A percentile compares a stretch with the other conserved stretches of the same genome.
Evolutionary conservation across 768 basidiomycete species (phyloP).

Genomic region (Filobasidium wieringae): DNA sequence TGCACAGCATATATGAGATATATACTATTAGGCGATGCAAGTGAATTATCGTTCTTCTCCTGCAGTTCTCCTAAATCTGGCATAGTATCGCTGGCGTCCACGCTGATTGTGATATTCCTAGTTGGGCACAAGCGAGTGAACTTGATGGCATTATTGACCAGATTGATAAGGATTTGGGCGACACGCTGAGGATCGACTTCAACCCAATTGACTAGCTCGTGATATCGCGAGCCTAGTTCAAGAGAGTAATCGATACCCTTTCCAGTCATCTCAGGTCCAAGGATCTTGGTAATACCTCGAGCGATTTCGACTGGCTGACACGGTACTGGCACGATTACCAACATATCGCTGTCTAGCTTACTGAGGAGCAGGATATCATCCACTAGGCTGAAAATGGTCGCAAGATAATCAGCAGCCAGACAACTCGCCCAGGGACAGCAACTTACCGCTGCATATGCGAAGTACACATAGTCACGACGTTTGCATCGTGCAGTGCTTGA

Average conservation of each 20-base stretch:
- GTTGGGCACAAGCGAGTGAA: constrained; percentile 5
- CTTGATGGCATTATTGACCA: constrained; percentile 27
- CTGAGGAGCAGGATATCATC: constrained; percentile 12
- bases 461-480: constrained; percentile 3
- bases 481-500: background rate
- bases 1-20: constrained; percentile 22
- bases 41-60: background rate
- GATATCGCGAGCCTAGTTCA: background rate
- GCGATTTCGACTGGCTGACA: constrained; percentile 1
- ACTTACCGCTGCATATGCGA: constrained; percentile 11
- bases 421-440: background rate
- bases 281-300: constrained; percentile 3
- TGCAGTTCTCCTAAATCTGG: constrained; percentile 1
- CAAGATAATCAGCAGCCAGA: background rate
- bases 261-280: constrained; percentile 4
- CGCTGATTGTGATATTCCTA: constrained; percentile 13
- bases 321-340: constrained; percentile 6
- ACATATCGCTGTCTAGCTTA: constrained; percentile 12
- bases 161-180: constrained; percentile 23
- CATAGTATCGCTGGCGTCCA: constrained; percentile 17
- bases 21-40: background rate
- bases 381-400: background rate
- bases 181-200: constrained; percentile 16
- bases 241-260: constrained; percentile 6
- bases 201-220: background rate